Conservation (phyloP, 2,329 filamentous ascomycete species). For the Gaeumannomyces sp. region DNA sequence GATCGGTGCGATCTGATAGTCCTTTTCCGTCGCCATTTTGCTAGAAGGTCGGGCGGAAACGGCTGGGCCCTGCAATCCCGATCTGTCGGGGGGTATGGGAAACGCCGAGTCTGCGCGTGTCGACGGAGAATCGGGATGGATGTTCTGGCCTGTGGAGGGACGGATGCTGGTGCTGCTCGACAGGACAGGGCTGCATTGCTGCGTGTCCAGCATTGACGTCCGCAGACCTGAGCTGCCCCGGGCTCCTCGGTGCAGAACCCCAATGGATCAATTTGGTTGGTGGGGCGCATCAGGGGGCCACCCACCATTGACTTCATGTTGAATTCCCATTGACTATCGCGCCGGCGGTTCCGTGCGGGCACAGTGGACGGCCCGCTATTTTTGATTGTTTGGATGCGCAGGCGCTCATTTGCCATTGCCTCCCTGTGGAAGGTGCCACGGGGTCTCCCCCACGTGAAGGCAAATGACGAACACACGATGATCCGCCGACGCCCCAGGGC, state of each 20-base stretch:
- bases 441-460: neutral
- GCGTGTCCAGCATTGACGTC: neutral
- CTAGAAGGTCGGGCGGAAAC: constrained; percentile 6
- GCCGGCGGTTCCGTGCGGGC: neutral
- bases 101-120: neutral
- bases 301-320: neutral
- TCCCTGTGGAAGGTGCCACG: neutral
- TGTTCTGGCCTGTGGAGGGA: neutral
- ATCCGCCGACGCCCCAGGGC: neutral
- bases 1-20: constrained; percentile 68
- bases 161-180: neutral
- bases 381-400: neutral
- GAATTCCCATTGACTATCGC: too few relatives aligned
- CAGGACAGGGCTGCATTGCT: neutral
- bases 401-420: neutral
- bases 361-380: neutral
- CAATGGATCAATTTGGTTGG: too few relatives aligned
- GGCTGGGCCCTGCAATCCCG: constrained; percentile 8
- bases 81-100: neutral
- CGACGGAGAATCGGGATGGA: neutral
- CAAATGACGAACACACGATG: constrained; percentile 1
- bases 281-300: too few relatives aligned
- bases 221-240: too few relatives aligned
- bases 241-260: too few relatives aligned
- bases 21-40: constrained; percentile 63